These are phyloP conservation scores for Raffaelea ambrosiae DNA, from an alignment of 2,329 filamentous ascomycete genomes.

Conservation along the genomic window DNA sequence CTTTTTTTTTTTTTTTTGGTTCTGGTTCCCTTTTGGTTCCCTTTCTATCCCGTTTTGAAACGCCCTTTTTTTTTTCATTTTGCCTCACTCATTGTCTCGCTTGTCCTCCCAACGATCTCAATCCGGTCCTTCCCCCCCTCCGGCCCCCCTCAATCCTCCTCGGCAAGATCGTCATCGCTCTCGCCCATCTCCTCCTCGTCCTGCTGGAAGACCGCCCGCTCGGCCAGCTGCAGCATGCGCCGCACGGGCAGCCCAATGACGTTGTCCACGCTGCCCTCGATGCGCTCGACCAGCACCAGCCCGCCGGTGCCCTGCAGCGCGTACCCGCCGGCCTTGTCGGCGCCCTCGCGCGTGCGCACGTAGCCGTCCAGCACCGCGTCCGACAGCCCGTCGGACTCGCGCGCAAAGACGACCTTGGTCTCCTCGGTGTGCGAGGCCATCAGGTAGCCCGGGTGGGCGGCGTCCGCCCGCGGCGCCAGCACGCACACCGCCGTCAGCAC, in stretches of 20 bases:
- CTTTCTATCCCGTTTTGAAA: neutral
- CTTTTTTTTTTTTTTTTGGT: too few species aligned
- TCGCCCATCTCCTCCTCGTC: constrained; percentile 51
- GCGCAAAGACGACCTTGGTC: constrained; percentile 81
- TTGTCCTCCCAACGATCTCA: neutral
- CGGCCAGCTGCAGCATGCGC: constrained; percentile 69
- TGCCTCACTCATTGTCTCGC: neutral
- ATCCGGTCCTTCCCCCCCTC: neutral
- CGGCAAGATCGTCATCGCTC: constrained; percentile 26
- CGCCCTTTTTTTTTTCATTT: neutral
- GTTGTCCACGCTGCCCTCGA: constrained; percentile 88
- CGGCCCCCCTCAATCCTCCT: constrained; percentile 8
- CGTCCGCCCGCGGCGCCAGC: constrained; percentile 75
- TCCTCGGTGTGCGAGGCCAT: constrained; percentile 78
- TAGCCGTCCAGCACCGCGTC: constrained; percentile 80
- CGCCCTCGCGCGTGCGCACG: constrained; percentile 79
- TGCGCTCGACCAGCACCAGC: constrained; percentile 77
- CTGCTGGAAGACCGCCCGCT: constrained; percentile 75
- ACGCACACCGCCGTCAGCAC: constrained; percentile 80
- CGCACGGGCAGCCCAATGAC: constrained; percentile 85
- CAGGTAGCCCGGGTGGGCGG: constrained; percentile 76
- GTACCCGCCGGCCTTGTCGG: constrained; percentile 94
- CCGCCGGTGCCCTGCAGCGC: constrained; percentile 84
- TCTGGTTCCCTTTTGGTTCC: neutral
- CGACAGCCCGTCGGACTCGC: constrained; percentile 43